Percentiles rank a stretch among this genome's conserved stretches.
Conservation (phyloP, 108 stramenopile species). For the Chaetoceros tenuissimus region DNA sequence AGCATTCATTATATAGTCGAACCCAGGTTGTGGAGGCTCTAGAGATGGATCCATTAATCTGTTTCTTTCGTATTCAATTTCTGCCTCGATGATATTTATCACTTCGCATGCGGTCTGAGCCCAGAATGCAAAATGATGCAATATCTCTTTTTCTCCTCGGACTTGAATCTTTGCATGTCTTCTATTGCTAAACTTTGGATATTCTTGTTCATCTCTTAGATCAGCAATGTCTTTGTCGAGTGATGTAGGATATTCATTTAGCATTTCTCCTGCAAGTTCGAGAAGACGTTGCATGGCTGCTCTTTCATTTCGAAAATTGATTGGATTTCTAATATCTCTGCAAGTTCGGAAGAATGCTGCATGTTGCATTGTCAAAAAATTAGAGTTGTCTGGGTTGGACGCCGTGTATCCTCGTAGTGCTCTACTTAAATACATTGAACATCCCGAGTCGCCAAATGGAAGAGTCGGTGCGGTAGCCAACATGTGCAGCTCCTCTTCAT, state of each 20-base stretch:
- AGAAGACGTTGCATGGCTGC: constrained; percentile 64
- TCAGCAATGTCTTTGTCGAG: constrained; percentile 60
- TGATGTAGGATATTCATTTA: constrained; percentile 73
- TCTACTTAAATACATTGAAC: background rate
- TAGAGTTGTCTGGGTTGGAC: background rate
- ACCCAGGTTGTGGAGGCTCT: constrained; percentile 27
- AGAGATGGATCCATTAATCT: constrained; percentile 30
- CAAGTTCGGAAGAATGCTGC: constrained; percentile 50
- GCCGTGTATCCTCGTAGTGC: background rate
- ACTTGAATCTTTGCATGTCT: constrained; percentile 89
- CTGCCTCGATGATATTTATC: constrained; percentile 59
- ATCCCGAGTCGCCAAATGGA: background rate
- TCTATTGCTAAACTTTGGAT: constrained; percentile 70
- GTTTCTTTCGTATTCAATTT: constrained; percentile 48
- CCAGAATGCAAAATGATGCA: constrained; percentile 76
- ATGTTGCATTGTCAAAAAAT: background rate
- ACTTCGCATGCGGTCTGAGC: constrained; percentile 67
- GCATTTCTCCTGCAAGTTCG: constrained; percentile 39
- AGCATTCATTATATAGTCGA: constrained; percentile 48
- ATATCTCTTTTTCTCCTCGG: constrained; percentile 81
- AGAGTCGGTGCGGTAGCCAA: constrained; percentile 33
- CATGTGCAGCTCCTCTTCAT: constrained; percentile 48
- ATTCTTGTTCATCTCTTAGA: constrained; percentile 45
- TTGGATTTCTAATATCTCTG: constrained; percentile 75
- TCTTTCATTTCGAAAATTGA: constrained; percentile 70